These are phyloP conservation scores for Gonapodya sp. DNA, from an alignment of 192 early-diverging fungal genomes.

Conservation along the genomic window DNA sequence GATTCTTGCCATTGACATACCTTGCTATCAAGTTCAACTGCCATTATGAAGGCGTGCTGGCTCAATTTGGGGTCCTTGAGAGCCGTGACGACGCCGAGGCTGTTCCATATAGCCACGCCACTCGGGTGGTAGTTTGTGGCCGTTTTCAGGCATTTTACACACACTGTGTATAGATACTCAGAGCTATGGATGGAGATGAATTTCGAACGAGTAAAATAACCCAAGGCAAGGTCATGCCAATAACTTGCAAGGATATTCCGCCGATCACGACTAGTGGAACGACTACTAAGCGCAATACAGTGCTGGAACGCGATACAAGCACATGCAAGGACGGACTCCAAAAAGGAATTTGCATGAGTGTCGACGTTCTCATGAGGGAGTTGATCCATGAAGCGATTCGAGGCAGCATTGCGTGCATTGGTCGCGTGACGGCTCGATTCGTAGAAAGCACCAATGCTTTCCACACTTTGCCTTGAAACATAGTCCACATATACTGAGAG, in stretches of 20 bases:
- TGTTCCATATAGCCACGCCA: background rate
- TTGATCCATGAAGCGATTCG: conserved; percentile 13
- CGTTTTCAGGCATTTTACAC: background rate
- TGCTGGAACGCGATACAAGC: conserved; percentile 41
- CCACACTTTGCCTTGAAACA: conserved; percentile 17
- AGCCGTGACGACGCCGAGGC: background rate
- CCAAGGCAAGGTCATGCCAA: conserved; percentile 44
- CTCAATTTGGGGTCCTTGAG: background rate
- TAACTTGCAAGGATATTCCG: conserved; percentile 25
- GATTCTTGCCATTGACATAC: no score
- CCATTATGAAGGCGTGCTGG: background rate
- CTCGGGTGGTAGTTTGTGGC: background rate
- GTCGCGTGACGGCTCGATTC: conserved; percentile 25
- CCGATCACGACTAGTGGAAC: conserved; percentile 13
- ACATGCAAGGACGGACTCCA: conserved; percentile 34
- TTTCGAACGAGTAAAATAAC: conserved; percentile 20
- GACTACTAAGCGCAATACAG: conserved; percentile 30
- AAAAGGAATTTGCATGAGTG: conserved; percentile 20
- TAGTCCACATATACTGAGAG: conserved; percentile 37
- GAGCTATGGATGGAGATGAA: background rate
- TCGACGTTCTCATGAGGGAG: conserved; percentile 16
- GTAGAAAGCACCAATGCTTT: conserved; percentile 16
- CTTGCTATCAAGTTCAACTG: background rate
- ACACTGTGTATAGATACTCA: background rate
- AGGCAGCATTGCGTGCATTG: conserved; percentile 25